Evolutionary conservation across 306 rosid genomes (phyloP).

Genomic region (Fragaria nilgerrensis): DNA sequence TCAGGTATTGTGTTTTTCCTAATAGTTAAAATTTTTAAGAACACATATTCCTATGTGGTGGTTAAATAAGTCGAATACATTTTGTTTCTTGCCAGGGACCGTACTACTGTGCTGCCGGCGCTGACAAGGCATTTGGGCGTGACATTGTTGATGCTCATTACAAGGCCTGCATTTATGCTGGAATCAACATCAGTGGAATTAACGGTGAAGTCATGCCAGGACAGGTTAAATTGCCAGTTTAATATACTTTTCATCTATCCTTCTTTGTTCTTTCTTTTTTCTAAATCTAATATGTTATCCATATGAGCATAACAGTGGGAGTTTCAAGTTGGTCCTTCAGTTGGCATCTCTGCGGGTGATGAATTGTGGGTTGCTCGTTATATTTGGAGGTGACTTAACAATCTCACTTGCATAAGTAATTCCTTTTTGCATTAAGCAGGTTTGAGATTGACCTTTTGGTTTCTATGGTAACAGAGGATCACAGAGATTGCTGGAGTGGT

Average conservation of each 20-base stretch:
- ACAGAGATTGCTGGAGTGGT: constrained; percentile 83
- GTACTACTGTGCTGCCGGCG: constrained; percentile 76
- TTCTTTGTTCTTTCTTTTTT: background rate
- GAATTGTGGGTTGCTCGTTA: constrained; percentile 89
- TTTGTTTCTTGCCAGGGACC: constrained; percentile 59
- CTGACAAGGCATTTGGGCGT: constrained; percentile 89
- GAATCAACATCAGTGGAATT: constrained; percentile 80
- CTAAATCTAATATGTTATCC: background rate
- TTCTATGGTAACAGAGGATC: constrained; percentile 60
- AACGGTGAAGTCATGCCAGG: constrained; percentile 98
- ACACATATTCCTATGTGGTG: background rate
- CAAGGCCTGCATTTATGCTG: constrained; percentile 87
- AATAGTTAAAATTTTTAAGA: background rate
- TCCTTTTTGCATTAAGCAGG: background rate
- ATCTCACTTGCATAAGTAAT: background rate
- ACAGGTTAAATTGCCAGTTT: constrained; percentile 41
- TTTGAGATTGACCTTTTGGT: background rate
- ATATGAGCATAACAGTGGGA: constrained; percentile 60
- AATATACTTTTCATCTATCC: background rate
- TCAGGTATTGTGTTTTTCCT: constrained; percentile 45
- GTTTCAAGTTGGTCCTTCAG: constrained; percentile 91
- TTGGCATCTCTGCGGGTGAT: constrained; percentile 82
- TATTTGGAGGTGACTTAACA: constrained; percentile 67
- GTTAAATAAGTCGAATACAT: background rate
- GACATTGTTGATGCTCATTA: constrained; percentile 81